Percentiles rank a stretch among this genome's conserved stretches.
Evolutionary conservation across 306 rosid genomes (phyloP).

Genomic region (Quercus glauca): DNA sequence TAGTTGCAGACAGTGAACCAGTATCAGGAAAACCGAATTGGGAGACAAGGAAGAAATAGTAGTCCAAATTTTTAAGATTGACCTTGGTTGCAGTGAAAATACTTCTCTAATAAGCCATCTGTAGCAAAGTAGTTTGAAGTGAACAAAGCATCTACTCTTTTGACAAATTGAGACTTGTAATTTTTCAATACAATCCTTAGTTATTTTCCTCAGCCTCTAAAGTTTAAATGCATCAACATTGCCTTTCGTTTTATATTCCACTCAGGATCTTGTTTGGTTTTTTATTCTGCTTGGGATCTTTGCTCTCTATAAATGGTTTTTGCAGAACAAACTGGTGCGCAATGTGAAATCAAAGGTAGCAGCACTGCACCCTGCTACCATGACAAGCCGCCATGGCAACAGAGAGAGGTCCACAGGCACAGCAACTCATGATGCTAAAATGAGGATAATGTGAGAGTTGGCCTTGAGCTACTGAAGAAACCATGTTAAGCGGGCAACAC

Average conservation of each 20-base stretch:
- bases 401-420: background rate
- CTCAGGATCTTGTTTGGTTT: background rate
- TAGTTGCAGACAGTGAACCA: background rate
- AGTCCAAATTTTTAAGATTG: no score
- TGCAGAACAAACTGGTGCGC: background rate
- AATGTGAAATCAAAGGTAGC: background rate
- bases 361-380: background rate
- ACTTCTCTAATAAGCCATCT: no score
- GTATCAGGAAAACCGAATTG: no score
- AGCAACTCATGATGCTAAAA: slow-evolving; percentile 5
- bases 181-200: background rate
- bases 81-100: no score
- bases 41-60: no score
- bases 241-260: no score
- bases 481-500: background rate
- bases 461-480: background rate
- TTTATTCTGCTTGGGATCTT: background rate
- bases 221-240: no score
- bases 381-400: background rate
- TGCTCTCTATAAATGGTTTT: background rate
- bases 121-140: no score
- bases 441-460: background rate
- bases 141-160: no score
- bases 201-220: no score
- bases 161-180: background rate